A percentile compares a stretch with the other conserved stretches of the same genome.
Evolutionary conservation across 768 basidiomycete species (phyloP).

Genomic region (Xerocomellus dryophilus): DNA sequence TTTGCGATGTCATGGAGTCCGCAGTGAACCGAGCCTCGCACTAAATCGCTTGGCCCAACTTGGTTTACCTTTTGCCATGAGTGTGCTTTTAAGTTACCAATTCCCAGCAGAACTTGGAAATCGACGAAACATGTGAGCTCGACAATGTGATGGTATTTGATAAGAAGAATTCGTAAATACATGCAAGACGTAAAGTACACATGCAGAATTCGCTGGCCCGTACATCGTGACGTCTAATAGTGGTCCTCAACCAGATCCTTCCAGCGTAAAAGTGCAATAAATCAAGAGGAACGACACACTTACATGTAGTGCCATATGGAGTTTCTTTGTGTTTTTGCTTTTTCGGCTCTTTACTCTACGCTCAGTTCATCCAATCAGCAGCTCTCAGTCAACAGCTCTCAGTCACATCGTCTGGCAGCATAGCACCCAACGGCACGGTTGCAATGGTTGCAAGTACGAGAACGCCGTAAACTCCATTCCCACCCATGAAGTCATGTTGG

Average conservation of each 20-base stretch:
- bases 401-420: slow-evolving; percentile 19
- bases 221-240: slow-evolving; percentile 2
- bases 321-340: neutral
- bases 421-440: slow-evolving; percentile 20
- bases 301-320: neutral
- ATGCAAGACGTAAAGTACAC: slow-evolving; percentile 24
- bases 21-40: neutral
- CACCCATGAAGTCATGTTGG: slow-evolving; percentile 35
- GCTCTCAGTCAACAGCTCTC: slow-evolving; percentile 17
- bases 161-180: slow-evolving; percentile 16
- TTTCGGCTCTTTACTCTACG: neutral
- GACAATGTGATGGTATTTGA: slow-evolving; percentile 19
- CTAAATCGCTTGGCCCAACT: too few relatives aligned
- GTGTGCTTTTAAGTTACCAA: too few relatives aligned
- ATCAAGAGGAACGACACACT: slow-evolving; percentile 16
- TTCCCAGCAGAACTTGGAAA: neutral
- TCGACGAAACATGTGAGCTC: slow-evolving; percentile 1
- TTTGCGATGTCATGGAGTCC: slow-evolving; percentile 8
- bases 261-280: slow-evolving; percentile 3
- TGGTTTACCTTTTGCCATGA: too few relatives aligned
- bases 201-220: neutral
- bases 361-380: slow-evolving; percentile 6
- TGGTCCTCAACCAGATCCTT: neutral
- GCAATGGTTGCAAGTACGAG: slow-evolving; percentile 15
- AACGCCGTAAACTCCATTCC: slow-evolving; percentile 35